These are phyloP conservation scores for Mucuna pruriens DNA, from an alignment of 306 rosid genomes.

Conservation along the genomic window DNA sequence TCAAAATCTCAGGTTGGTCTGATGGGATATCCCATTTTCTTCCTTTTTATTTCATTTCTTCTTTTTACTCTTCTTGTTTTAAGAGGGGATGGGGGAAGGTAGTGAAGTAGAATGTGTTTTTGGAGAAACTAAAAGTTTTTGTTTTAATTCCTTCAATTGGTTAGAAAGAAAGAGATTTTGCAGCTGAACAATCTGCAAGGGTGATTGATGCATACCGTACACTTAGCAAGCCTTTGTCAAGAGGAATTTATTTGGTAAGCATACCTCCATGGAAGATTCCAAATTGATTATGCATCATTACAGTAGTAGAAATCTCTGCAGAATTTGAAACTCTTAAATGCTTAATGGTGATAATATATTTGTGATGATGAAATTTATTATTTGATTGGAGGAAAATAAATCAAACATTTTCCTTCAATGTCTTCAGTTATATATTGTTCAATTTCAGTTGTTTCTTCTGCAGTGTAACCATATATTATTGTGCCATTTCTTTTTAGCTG, in stretches of 20 bases:
- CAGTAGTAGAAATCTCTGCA: background rate
- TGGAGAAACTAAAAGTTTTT: conserved; percentile 23
- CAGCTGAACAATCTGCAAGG: conserved; percentile 93
- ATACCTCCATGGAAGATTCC: background rate
- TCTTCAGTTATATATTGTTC: conserved; percentile 11
- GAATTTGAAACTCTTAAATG: conserved; percentile 19
- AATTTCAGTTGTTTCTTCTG: conserved; percentile 11
- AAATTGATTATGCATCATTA: conserved; percentile 26
- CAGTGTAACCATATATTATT: conserved; percentile 19
- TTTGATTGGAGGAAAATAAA: conserved; percentile 12
- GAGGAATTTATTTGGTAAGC: conserved; percentile 85
- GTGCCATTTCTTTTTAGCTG: conserved; percentile 53
- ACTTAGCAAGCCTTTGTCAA: conserved; percentile 77
- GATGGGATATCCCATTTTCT: conserved; percentile 20
- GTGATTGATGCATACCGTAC: conserved; percentile 88
- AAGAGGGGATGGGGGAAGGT: background rate
- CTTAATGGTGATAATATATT: conserved; percentile 27
- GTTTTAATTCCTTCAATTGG: conserved; percentile 31
- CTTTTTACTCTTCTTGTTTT: background rate
- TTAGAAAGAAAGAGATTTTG: conserved; percentile 83
- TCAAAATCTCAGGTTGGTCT: conserved; percentile 82
- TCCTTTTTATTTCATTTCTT: background rate
- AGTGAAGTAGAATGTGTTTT: conserved; percentile 20
- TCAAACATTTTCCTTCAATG: background rate
- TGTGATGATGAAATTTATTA: background rate